Percentiles rank a stretch among this genome's conserved stretches.
Evolutionary conservation across 768 basidiomycete species (phyloP).

Genomic region (Macrolepiota dolichaula): DNA sequence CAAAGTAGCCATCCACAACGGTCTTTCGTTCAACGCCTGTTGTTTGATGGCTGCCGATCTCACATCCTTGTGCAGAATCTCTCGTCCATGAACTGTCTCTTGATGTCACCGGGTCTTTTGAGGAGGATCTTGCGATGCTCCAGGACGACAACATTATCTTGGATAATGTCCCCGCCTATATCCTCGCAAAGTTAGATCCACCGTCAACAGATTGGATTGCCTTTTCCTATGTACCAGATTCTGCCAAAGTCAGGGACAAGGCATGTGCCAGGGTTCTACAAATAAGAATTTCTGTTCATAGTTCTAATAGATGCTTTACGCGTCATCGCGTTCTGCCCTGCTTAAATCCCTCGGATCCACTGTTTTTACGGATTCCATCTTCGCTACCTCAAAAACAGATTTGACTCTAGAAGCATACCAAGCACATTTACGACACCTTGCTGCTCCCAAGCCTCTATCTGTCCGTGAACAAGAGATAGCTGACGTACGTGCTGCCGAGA

Average conservation of each 20-base stretch:
- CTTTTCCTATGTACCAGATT: constrained; percentile 80
- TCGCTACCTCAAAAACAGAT: constrained; percentile 71
- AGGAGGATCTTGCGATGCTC: constrained; percentile 58
- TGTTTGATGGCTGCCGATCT: constrained; percentile 17
- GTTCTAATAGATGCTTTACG: constrained; percentile 76
- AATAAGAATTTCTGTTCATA: not conserved
- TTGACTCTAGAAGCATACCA: constrained; percentile 67
- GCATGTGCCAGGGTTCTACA: constrained; percentile 28
- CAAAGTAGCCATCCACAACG: constrained; percentile 73
- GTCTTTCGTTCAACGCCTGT: constrained; percentile 35
- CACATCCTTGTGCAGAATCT: constrained; percentile 44
- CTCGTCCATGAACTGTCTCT: constrained; percentile 60
- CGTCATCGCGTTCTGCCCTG: constrained; percentile 69
- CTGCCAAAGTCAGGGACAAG: constrained; percentile 80
- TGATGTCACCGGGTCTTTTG: constrained; percentile 45
- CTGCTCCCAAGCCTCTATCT: constrained; percentile 81
- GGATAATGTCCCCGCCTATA: constrained; percentile 67
- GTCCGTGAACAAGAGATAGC: constrained; percentile 80
- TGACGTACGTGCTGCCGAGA: constrained; percentile 74
- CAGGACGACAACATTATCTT: constrained; percentile 49
- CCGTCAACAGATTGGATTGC: constrained; percentile 66
- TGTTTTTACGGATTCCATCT: constrained; percentile 69
- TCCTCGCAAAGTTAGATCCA: constrained; percentile 63
- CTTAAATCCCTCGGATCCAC: constrained; percentile 73
- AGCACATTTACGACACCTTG: constrained; percentile 64